Percentiles rank a stretch among this genome's conserved stretches.
phyloP scores from a whole-genome alignment of 169 alveolate species.

The Besnoitia besnoiti region DNA sequence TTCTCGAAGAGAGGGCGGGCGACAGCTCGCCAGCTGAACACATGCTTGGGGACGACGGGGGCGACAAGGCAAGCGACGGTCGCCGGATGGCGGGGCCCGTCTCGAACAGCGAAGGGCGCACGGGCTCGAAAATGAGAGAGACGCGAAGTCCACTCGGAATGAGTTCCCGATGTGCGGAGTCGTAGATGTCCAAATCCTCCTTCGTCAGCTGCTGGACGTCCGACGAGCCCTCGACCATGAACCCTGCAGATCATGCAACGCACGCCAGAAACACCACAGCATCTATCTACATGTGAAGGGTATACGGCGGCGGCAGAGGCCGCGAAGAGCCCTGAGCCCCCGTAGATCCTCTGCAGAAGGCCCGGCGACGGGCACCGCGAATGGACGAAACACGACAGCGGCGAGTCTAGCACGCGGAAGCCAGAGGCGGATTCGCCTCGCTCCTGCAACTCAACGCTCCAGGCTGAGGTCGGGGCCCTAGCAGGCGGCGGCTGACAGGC shows the following conservation, averaged over 20 bases:
- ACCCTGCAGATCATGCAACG: not conserved
- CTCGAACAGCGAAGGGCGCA: not conserved
- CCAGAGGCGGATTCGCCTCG: too few relatives aligned
- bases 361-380: too few relatives aligned
- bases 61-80: not conserved
- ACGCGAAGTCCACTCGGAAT: not conserved
- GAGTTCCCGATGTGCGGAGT: not conserved
- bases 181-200: constrained; percentile 4
- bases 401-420: too few relatives aligned
- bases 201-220: constrained; percentile 6
- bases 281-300: not conserved
- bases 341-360: too few relatives aligned
- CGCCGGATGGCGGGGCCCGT: not conserved
- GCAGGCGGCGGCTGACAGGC: too few relatives aligned
- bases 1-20: not conserved
- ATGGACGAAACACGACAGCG: too few relatives aligned
- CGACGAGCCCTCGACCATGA: not conserved
- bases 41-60: not conserved
- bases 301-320: not conserved
- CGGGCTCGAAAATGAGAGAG: constrained; percentile 22
- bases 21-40: not conserved
- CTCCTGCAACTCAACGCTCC: too few relatives aligned
- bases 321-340: too few relatives aligned
- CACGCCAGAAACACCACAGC: not conserved
- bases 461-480: too few relatives aligned